A percentile compares a stretch with the other conserved stretches of the same genome.
These are phyloP conservation scores for Triticum turgidum DNA, from an alignment of 176 grass and related monocot genomes.

Conservation along the genomic window DNA sequence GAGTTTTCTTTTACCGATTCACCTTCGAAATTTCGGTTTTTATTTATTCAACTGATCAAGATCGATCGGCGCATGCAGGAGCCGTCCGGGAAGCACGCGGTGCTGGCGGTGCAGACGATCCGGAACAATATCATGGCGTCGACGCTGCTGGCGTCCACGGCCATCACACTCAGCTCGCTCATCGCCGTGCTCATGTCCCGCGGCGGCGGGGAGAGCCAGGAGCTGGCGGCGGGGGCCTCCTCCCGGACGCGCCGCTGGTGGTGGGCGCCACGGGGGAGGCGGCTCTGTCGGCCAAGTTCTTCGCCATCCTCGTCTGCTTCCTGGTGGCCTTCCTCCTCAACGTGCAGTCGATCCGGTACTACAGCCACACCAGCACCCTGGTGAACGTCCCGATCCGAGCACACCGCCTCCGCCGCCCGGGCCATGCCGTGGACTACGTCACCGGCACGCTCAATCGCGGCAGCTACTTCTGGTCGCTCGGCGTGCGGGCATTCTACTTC, in stretches of 20 bases:
- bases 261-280: slow-evolving; percentile 18
- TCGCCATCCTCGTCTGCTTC: slow-evolving; percentile 78
- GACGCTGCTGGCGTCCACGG: slow-evolving; percentile 70
- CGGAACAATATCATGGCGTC: slow-evolving; percentile 97
- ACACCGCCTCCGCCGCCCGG: slow-evolving; percentile 27
- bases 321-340: slow-evolving; percentile 78
- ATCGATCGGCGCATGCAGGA: slow-evolving; percentile 41
- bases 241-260: slow-evolving; percentile 47
- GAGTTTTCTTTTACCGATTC: background rate
- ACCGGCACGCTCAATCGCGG: slow-evolving; percentile 48
- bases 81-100: slow-evolving; percentile 52
- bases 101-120: slow-evolving; percentile 83
- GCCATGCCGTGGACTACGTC: slow-evolving; percentile 39
- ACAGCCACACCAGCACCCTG: slow-evolving; percentile 71
- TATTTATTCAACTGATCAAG: background rate
- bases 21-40: background rate
- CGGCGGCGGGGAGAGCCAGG: background rate
- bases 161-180: slow-evolving; percentile 76
- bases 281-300: slow-evolving; percentile 57
- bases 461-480: slow-evolving; percentile 72
- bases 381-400: slow-evolving; percentile 51
- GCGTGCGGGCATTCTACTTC: slow-evolving; percentile 59
- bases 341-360: slow-evolving; percentile 81
- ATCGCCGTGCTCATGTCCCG: slow-evolving; percentile 68
- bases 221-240: background rate